Evolutionary conservation across 345 rosid species (phyloP).

Genomic region (Dovyalis caffra): DNA sequence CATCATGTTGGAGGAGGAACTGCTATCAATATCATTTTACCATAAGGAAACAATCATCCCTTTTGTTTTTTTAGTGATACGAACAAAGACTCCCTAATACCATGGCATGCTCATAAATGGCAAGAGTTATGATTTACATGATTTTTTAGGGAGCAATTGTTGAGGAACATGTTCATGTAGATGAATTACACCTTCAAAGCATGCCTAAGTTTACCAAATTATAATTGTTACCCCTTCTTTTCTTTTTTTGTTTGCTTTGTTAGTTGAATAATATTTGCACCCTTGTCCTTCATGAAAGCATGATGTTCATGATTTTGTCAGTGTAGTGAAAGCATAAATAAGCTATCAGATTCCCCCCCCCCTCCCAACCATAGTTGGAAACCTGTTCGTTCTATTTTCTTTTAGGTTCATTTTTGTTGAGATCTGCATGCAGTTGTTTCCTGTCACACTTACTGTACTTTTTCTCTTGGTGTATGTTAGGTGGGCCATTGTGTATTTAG

Average conservation of each 20-base stretch:
- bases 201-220: not conserved
- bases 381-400: not conserved
- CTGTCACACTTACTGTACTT: not conserved
- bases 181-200: not conserved
- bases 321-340: not conserved
- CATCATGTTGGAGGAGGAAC: not conserved
- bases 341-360: not conserved
- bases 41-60: not conserved
- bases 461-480: constrained; percentile 33
- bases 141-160: not conserved
- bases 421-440: not conserved
- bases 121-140: not conserved
- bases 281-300: not conserved
- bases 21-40: not conserved
- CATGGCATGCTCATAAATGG: not conserved
- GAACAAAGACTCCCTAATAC: not conserved
- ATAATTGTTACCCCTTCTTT: not conserved
- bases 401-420: not conserved
- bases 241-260: not conserved
- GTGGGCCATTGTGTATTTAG: constrained; percentile 99
- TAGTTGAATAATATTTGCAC: not conserved
- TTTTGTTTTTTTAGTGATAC: not conserved
- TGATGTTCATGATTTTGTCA: not conserved
- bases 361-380: not conserved
- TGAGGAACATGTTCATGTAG: not conserved